Evolutionary conservation across 2,329 filamentous ascomycete genomes (phyloP), one percentile per base, ranked within the genome.

Genomic region (Fusarium pininemorale): DNA sequence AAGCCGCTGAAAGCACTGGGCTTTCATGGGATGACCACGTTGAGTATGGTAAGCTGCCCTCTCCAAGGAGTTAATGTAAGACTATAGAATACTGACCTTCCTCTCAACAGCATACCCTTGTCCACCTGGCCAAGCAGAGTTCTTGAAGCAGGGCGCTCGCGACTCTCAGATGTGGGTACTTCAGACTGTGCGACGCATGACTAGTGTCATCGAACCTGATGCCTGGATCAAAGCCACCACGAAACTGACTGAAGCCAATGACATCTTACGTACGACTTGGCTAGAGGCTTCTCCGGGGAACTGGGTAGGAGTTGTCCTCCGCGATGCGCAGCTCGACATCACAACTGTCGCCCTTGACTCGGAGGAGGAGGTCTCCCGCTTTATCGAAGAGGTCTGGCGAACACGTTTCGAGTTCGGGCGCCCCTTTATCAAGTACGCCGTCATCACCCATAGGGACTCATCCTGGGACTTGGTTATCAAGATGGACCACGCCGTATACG

Each of bases 51-150:
- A n/a, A 24, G 32, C 24, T 22, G 3, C 7, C 13, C 2, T 18
- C 9, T 26, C 2, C 5, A 8, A 26, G 3, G 0, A 11, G 3
- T 15, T 6, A 6, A 11, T 0, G 0, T 1, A 28, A 15, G 1
- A 8, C 1, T 4, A 12, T 0, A 28, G 0, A 2, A 28, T 28
- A 6, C 26, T 48, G 3, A 48, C 45, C 5, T 28, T 22, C 5
- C 5, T 6, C 1, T n/a, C 1, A 15, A 22, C 1, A 48, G 56
- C 18, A 37, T 62, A 62, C 12, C 38, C 48, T n/a, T 62, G 58
- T 13, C 58, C 58, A 45, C 58, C 58, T 1, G 47, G 58, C 15
- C 58, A 62, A 30, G 38, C 30, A 14, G 58, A 62, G n/a, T 62
- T 62, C 48, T 15, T 62, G 30, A 35, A 42, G 18, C 58, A 62